Evolutionary conservation across 768 basidiomycete species (phyloP).

Genomic region (Trametes villosa): DNA sequence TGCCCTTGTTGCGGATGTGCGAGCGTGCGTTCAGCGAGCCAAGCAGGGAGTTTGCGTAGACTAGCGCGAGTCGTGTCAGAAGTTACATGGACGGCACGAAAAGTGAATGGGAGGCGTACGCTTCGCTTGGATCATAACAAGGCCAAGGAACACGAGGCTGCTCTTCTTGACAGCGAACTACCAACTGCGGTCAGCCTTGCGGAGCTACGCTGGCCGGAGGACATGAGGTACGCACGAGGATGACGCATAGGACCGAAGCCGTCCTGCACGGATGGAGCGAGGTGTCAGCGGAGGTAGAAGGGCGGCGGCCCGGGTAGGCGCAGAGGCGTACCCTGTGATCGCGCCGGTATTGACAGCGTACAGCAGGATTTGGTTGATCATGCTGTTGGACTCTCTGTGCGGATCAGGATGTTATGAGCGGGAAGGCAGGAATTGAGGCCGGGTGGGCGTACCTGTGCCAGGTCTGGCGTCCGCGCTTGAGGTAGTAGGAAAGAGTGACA

Average conservation of each 20-base stretch:
- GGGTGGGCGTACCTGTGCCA: conserved; percentile 4
- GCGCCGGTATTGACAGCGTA: conserved; percentile 23
- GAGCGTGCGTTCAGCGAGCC: conserved; percentile 23
- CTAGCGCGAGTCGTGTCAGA: not conserved
- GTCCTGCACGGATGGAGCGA: not conserved
- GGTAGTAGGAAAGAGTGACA: conserved; percentile 13
- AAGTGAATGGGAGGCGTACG: conserved; percentile 2
- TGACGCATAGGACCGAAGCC: conserved; percentile 17
- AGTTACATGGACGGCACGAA: not conserved
- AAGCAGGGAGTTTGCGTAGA: conserved; percentile 21
- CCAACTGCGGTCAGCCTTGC: not conserved
- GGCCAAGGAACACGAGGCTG: conserved; percentile 20
- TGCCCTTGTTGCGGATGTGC: conserved; percentile 15
- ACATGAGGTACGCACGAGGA: conserved; percentile 2
- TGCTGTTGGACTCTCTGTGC: conserved; percentile 17
- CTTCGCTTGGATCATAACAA: conserved; percentile 23
- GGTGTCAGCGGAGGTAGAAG: not conserved
- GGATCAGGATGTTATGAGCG: not conserved
- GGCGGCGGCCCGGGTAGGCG: not conserved
- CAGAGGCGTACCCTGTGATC: conserved; percentile 11
- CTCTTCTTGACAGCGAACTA: conserved; percentile 20
- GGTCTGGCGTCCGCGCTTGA: conserved; percentile 5
- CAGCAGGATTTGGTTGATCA: conserved; percentile 18
- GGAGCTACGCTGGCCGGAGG: not conserved
- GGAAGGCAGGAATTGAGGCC: not conserved